Base-by-base conservation (phyloP, 164 flowering plant species). In the Cinnamomum chago region DNA sequence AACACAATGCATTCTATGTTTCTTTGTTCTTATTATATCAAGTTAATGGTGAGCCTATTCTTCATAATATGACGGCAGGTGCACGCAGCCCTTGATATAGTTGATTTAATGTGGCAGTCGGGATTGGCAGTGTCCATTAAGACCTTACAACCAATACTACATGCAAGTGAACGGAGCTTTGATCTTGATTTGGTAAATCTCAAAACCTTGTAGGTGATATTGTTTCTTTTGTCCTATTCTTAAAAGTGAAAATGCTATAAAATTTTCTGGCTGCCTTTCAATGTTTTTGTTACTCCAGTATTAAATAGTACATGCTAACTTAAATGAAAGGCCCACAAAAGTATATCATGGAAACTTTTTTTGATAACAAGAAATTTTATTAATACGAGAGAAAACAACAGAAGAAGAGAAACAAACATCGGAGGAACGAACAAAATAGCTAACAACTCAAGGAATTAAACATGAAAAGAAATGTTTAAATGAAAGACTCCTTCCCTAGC, bases 181-280 rank as follows among this genome's bases (percentile, higher is more conserved):
- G 93, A 93, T 30, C 85, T 83, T 81, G 83, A 83, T 82, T 77
- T 91, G 96, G 99, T 95, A 89, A 47, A 81, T 9, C 65, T 76
- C 18, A 65, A 52, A 0, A 50, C 23, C n/a, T 28, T 50, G 33
- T 3, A 13, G 24, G 20, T 30, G n/a, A 17, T 70, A 62, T 40
- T 72, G 10, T 24, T 24, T 78, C 65, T 40, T 69, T 71, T 66
- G 55, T 15, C 24, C 28, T 73, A 17, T 28, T 27, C 9, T 22
- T 22, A 33, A 14, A 69, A 20, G 71, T 71, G 66, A 30, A 51
- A 73, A 58, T 30, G n/a, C 65, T 60, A 18, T 40, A 40, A 40
- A 20, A 20, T 55, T 14, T 55, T 17, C 17, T 9, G 47, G 47
- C 47, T 55, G n/a, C 60, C 5, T 55, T 20, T 55, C 60, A 55